A percentile compares a stretch with the other conserved stretches of the same genome.
Conservation (phyloP, 306 rosid species). For the Cajanus cajan region DNA sequence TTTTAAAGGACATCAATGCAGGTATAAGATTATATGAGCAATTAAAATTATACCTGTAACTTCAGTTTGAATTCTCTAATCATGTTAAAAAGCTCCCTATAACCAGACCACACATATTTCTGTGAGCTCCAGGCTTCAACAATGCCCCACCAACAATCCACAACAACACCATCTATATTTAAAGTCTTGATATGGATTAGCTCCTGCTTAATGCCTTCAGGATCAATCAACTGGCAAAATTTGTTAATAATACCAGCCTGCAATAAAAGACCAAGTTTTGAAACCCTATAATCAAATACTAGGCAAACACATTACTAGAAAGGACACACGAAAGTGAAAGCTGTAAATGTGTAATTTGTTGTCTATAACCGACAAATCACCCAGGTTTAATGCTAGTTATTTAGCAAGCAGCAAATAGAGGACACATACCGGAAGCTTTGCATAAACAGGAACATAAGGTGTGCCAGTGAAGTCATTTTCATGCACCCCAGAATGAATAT, state of each 20-base stretch:
- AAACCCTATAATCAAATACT: constrained; percentile 6
- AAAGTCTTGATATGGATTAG: constrained; percentile 71
- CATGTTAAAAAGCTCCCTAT: constrained; percentile 78
- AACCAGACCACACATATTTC: constrained; percentile 93
- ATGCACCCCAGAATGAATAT: constrained; percentile 67
- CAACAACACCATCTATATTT: constrained; percentile 75
- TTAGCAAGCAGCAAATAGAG: constrained; percentile 25
- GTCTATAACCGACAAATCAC: constrained; percentile 3
- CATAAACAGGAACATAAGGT: constrained; percentile 79
- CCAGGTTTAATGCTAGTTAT: neutral
- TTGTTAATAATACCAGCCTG: constrained; percentile 80
- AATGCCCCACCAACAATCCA: constrained; percentile 99
- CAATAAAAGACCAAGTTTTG: constrained; percentile 38
- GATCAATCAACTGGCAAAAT: constrained; percentile 87
- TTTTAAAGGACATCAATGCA: constrained; percentile 5
- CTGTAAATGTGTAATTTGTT: neutral
- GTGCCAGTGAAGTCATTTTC: constrained; percentile 60
- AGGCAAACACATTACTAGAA: constrained; percentile 19
- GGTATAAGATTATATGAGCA: constrained; percentile 15
- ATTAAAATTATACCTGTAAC: constrained; percentile 63
- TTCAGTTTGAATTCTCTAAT: constrained; percentile 77
- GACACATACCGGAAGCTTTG: constrained; percentile 70
- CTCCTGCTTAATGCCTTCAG: constrained; percentile 77
- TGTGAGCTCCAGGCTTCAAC: constrained; percentile 90
- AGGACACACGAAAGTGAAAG: constrained; percentile 20